Percentiles rank a stretch among this genome's conserved stretches.
Evolutionary conservation across 306 rosid genomes (phyloP).

Genomic region (Cucurbita maxima): DNA sequence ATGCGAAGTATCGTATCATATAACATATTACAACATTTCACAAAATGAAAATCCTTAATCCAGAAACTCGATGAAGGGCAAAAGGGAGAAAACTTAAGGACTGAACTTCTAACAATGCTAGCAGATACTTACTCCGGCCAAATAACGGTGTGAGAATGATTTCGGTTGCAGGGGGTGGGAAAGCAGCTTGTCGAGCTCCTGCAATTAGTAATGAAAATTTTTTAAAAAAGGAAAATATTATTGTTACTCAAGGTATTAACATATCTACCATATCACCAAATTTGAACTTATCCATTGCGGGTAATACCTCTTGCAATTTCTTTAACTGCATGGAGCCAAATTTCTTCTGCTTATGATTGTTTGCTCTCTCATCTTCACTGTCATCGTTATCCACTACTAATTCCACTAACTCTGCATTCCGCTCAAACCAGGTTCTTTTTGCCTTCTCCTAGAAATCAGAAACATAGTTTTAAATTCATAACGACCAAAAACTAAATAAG

Average conservation of each 20-base stretch:
- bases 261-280: neutral
- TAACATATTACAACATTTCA: neutral
- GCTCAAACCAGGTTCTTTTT: conserved; percentile 67
- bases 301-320: conserved; percentile 56
- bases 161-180: conserved; percentile 74
- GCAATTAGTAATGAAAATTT: conserved; percentile 11
- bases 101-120: neutral
- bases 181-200: conserved; percentile 65
- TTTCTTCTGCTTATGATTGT: conserved; percentile 51
- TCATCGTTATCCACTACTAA: conserved; percentile 43
- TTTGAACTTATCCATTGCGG: neutral
- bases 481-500: neutral
- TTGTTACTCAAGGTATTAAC: neutral
- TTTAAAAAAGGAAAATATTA: neutral
- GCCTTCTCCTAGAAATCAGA: conserved; percentile 46
- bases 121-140: conserved; percentile 59
- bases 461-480: neutral
- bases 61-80: neutral
- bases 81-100: neutral
- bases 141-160: conserved; percentile 69
- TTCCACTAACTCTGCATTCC: conserved; percentile 64
- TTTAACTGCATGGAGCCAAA: conserved; percentile 41
- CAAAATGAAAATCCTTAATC: neutral
- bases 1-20: neutral
- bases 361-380: conserved; percentile 74